Evolutionary conservation across 768 basidiomycete genomes (phyloP), one percentile per base, ranked within the genome.

Genomic region (Rhizopogon vinicolor): DNA sequence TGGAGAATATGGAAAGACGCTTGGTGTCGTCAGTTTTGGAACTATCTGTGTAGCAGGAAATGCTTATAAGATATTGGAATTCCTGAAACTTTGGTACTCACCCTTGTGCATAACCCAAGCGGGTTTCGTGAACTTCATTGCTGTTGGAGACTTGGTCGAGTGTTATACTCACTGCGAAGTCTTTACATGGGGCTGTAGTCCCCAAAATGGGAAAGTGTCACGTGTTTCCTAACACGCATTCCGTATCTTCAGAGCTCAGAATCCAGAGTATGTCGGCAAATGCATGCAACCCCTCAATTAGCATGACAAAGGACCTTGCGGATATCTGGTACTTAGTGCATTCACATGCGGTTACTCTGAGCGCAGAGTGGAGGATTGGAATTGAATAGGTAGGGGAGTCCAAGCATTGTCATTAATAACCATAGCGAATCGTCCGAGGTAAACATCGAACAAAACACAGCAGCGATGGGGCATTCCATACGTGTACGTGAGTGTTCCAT

Each of bases 71-170:
- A 18, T 50, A 14, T 2, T 6, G 16, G 0, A 37, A 49, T 16
- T 39, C n/a, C 1, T 29, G 25, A 7, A 3, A 1, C 14, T 3
- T 10, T 40, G 44, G 0, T 16, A 5, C 19, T 51, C 16, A 65
- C 91, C 91, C 68, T 82, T 85, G 75, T 93, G 91, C 62, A 82
- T 81, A 12, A 93, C 86, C 91, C 92, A 94, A 62, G 86, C 79
- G 42, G 92, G 91, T 69, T 93, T 93, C 41, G 89, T 91, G 75
- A 93, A 92, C 65, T 84, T 81, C 91, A 93, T 93, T 41, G 52
- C 53, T 40, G 35, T 31, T 22, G 31, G 31, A 19, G 18, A 35
- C 46, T 29, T 10, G 25, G 14, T 44, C 42, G 41, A 42, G 52
- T 35, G 42, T 3, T 7, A 33, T 3, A 9, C 31, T 33, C 31